These are phyloP conservation scores for Euphorbia peplus DNA, from an alignment of 345 rosid genomes.

Conservation along the genomic window DNA sequence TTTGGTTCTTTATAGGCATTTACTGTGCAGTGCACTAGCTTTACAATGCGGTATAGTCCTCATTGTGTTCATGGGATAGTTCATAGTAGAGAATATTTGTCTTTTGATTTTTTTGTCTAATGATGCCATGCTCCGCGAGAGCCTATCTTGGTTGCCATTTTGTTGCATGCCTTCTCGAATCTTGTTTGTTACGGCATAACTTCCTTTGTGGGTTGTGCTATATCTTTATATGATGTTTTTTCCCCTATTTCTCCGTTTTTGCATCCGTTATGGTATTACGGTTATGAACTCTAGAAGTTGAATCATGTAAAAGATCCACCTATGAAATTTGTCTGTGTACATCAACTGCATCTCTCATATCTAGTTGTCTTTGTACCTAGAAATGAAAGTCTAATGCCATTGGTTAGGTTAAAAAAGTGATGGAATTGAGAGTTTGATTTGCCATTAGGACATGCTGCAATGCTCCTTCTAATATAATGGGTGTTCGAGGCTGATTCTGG, in stretches of 20 bases:
- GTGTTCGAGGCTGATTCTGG: conserved; percentile 17
- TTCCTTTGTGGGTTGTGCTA: too few relatives aligned
- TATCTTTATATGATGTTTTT: background rate
- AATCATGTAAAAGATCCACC: background rate
- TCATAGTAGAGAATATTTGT: background rate
- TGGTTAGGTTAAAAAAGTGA: background rate
- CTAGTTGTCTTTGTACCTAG: background rate
- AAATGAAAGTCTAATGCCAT: conserved; percentile 7
- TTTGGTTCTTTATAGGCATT: background rate
- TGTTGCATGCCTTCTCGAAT: background rate
- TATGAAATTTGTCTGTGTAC: background rate
- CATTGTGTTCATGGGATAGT: background rate
- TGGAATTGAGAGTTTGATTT: conserved; percentile 8
- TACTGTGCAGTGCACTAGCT: background rate
- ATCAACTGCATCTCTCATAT: background rate
- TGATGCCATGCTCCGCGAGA: background rate
- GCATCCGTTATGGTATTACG: background rate
- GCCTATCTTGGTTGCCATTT: background rate
- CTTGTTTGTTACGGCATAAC: too few relatives aligned
- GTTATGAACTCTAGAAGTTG: background rate
- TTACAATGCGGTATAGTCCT: background rate
- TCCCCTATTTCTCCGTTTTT: background rate
- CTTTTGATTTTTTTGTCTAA: background rate
- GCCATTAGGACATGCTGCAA: conserved; percentile 6
- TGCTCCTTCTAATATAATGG: conserved; percentile 16